Evolutionary conservation across 441 rosid species (phyloP), one percentile per base, ranked within the genome.

Genomic region (Pelargonium citronellum): DNA sequence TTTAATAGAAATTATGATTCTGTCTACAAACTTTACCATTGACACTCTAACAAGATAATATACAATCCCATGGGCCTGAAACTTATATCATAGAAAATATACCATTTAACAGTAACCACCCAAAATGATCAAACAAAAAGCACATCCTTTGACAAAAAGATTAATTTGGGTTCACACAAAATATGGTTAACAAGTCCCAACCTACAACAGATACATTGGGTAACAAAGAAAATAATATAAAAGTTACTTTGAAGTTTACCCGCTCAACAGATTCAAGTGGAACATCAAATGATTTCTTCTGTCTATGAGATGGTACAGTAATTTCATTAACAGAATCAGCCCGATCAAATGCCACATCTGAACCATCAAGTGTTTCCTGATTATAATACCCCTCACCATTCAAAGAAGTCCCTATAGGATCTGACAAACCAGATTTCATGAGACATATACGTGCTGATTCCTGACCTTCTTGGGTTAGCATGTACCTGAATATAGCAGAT

Each of bases 401-500:
- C 61, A 79, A 69, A 71, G 76, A 62, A 72, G 64, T 71, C 66
- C 80, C 79, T 43, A 55, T 62, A 61, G 91, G 83, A 77, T 83
- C 83, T 24, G 58, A 71, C 76, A 91, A 68, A 79, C 86, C 86
- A 77, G 99, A 90, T 81, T 93, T 85, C 69, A 67, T 67, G 51
- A 87, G 81, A 78, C 97, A 91, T 61, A 90, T 90, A 22, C 74
- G 81, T 67, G 97, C 97, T 72, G 81, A 86, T 64, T 90, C 91
- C 70, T 68, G 81, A 68, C 99, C 99, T 84, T 85, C 90, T 72
- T 66, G 84, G 67, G 96, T 90, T 78, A 94, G 86, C 97, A 84
- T 94, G 79, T 88, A 94, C 86, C 97, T 94, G 78, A 12, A 77
- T 67, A 69, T 46, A 55, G 41, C 43, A 70, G 22, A 72, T 17